Evolutionary conservation across 768 basidiomycete species (phyloP).

Genomic region (Hygrophorus russula): DNA sequence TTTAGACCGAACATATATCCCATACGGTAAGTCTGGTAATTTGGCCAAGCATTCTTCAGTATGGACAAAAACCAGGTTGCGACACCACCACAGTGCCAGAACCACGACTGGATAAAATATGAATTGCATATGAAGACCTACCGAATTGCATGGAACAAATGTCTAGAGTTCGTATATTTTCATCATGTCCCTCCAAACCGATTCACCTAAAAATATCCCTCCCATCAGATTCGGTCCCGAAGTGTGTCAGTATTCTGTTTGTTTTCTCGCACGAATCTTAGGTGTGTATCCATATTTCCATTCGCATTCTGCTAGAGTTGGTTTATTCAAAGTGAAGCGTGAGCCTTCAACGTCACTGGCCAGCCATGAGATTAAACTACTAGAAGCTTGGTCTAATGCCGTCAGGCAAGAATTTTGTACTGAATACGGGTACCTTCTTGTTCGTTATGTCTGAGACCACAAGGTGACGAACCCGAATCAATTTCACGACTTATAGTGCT

Average conservation of each 20-base stretch:
- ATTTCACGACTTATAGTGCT: slow-evolving; percentile 41
- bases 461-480: slow-evolving; percentile 3
- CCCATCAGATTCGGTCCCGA: too few relatives aligned
- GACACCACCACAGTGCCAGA: slow-evolving; percentile 1
- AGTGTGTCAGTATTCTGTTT: too few relatives aligned
- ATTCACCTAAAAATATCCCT: too few relatives aligned
- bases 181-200: neutral
- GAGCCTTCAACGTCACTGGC: slow-evolving; percentile 42
- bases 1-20: slow-evolving; percentile 9
- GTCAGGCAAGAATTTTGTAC: slow-evolving; percentile 26
- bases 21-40: slow-evolving; percentile 4
- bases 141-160: slow-evolving; percentile 45
- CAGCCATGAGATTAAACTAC: slow-evolving; percentile 47
- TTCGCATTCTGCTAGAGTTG: too few relatives aligned
- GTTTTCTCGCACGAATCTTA: too few relatives aligned
- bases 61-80: slow-evolving; percentile 1
- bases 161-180: slow-evolving; percentile 32
- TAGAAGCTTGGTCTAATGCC: slow-evolving; percentile 49
- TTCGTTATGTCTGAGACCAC: neutral
- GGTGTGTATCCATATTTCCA: too few relatives aligned
- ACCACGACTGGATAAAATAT: slow-evolving; percentile 6
- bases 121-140: slow-evolving; percentile 40
- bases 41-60: neutral
- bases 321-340: slow-evolving; percentile 32
- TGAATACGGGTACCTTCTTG: neutral